A percentile compares a stretch with the other conserved stretches of the same genome.
These are phyloP conservation scores for Elsinoe fawcettii DNA, from an alignment of 2,329 filamentous ascomycete genomes.

Conservation along the genomic window DNA sequence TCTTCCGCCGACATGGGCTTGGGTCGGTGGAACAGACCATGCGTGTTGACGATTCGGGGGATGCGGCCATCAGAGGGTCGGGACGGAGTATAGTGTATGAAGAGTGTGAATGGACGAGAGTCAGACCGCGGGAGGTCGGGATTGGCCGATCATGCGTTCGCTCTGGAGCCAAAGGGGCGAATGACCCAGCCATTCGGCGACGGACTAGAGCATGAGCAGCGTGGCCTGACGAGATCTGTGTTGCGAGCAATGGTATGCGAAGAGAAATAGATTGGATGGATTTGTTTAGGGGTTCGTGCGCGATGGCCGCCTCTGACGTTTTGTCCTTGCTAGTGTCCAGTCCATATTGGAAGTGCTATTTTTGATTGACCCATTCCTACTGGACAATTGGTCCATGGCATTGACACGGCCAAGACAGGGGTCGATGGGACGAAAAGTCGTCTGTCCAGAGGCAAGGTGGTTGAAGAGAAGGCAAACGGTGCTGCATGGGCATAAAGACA, in stretches of 20 bases:
- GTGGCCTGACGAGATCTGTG: conserved; percentile 2
- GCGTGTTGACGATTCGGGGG: not conserved
- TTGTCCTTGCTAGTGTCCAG: not conserved
- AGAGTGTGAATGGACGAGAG: not conserved
- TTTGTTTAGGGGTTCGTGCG: not conserved
- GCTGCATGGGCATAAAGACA: not conserved
- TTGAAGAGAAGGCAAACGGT: not conserved
- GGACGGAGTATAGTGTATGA: not conserved
- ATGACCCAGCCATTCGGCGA: conserved; percentile 9
- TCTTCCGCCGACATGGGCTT: conserved; percentile 3
- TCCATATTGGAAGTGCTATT: not conserved
- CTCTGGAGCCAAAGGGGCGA: not conserved
- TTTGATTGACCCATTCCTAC: not conserved
- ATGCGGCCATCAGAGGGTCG: not conserved
- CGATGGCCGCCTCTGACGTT: not conserved
- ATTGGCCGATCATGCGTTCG: conserved; percentile 3
- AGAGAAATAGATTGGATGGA: not conserved
- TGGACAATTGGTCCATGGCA: too few relatives aligned
- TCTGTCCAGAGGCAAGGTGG: not conserved
- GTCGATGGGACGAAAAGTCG: not conserved
- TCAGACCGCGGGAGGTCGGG: not conserved
- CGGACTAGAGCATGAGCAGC: not conserved
- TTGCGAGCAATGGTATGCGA: not conserved
- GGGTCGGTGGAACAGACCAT: conserved; percentile 3
- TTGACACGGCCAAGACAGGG: not conserved